Conservation (phyloP, 148 eudicot species). For the Heliosperma pusillum region DNA sequence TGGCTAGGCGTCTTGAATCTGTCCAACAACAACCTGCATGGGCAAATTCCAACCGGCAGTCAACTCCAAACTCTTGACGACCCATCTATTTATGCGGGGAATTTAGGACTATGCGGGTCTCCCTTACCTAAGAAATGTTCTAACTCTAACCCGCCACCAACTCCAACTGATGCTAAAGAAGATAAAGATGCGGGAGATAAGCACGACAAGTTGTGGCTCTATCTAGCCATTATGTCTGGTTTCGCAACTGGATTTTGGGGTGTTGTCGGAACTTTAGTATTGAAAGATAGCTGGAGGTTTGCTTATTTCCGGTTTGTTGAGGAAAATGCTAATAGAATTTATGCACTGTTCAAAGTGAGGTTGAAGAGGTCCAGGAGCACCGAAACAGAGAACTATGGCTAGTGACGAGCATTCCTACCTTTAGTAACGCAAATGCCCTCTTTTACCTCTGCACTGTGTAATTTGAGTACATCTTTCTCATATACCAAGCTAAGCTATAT, state of each 20-base stretch:
- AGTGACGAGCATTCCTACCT: neutral
- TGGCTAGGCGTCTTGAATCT: slow-evolving; percentile 14
- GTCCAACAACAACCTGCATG: slow-evolving; percentile 26
- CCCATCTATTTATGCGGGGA: slow-evolving; percentile 32
- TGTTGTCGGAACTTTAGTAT: slow-evolving; percentile 18
- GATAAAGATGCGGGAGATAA: neutral
- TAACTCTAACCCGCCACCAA: neutral
- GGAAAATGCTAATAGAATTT: neutral
- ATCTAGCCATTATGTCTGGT: slow-evolving; percentile 15
- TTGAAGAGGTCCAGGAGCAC: neutral
- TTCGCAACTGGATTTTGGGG: slow-evolving; percentile 37
- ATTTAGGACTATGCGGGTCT: slow-evolving; percentile 38
- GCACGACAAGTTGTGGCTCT: slow-evolving; percentile 20
- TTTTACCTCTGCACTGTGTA: too few species aligned
- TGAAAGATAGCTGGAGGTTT: slow-evolving; percentile 23
- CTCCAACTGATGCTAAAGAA: neutral
- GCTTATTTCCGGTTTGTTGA: slow-evolving; percentile 22
- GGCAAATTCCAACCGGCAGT: slow-evolving; percentile 28
- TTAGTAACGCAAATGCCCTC: too few species aligned
- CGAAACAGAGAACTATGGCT: neutral
- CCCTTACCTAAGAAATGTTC: slow-evolving; percentile 29
- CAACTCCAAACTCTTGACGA: slow-evolving; percentile 31
- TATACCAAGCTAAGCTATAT: too few species aligned
- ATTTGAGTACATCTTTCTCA: too few species aligned
- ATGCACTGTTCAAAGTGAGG: neutral